Percentiles rank a stretch among this genome's conserved stretches.
phyloP scores from a whole-genome alignment of 768 basidiomycete genomes.

The Serendipita sp. region DNA sequence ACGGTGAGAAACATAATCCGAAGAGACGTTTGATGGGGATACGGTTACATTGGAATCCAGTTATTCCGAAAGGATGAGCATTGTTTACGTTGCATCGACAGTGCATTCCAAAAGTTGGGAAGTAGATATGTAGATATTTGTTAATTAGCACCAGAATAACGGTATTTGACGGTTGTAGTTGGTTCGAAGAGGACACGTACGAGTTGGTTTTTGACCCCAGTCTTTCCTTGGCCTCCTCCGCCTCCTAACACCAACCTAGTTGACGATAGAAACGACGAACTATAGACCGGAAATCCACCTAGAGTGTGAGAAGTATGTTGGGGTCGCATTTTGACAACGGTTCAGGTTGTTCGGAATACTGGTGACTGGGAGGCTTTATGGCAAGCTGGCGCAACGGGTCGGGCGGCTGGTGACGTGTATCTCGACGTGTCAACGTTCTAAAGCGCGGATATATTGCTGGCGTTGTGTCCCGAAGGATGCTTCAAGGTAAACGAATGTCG shows the following conservation, averaged over 20 bases:
- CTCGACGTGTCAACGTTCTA: not conserved
- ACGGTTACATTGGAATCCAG: too few relatives aligned
- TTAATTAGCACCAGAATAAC: not conserved
- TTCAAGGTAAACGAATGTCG: not conserved
- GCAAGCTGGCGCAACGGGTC: not conserved
- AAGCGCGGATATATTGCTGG: not conserved
- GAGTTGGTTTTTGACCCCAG: constrained; percentile 87
- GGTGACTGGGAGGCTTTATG: not conserved
- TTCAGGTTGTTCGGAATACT: not conserved
- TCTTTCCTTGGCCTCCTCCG: constrained; percentile 72
- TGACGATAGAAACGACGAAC: constrained; percentile 61
- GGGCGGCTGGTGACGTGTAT: not conserved
- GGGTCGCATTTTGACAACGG: constrained; percentile 46
- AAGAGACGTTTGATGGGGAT: too few relatives aligned
- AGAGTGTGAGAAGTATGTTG: constrained; percentile 64
- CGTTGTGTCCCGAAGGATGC: not conserved
- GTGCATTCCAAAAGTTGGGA: not conserved
- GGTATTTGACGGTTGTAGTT: not conserved
- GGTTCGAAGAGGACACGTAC: constrained; percentile 28
- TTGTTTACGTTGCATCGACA: too few relatives aligned
- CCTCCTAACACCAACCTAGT: constrained; percentile 58
- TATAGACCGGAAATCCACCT: constrained; percentile 76
- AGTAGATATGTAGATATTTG: not conserved
- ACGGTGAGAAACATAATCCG: too few relatives aligned
- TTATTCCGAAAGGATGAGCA: too few relatives aligned